A percentile compares a stretch with the other conserved stretches of the same genome.
These are phyloP conservation scores for Jasminum sambac DNA, from an alignment of 257 asterid species.

Conservation along the genomic window DNA sequence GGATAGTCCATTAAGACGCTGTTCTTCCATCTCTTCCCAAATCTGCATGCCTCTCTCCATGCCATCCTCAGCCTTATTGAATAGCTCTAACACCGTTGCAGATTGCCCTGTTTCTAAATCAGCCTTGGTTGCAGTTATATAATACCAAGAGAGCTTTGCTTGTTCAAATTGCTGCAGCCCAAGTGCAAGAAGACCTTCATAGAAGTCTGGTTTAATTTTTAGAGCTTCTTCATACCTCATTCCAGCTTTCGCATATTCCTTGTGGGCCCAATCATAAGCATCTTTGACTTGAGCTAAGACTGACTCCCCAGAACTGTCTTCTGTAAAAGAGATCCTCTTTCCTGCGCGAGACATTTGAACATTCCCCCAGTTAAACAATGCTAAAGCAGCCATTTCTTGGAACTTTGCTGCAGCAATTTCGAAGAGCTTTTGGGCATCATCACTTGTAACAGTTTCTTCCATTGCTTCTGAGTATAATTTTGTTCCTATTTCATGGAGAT, in stretches of 20 bases:
- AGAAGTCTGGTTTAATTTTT: slow-evolving; percentile 80
- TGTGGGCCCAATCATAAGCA: slow-evolving; percentile 72
- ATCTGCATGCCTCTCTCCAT: slow-evolving; percentile 89
- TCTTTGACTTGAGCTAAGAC: slow-evolving; percentile 48
- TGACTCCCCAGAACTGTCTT: slow-evolving; percentile 57
- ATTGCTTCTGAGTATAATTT: slow-evolving; percentile 83
- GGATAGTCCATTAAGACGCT: slow-evolving; percentile 83
- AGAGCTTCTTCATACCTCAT: slow-evolving; percentile 72
- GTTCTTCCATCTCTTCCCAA: slow-evolving; percentile 97
- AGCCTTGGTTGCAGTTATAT: slow-evolving; percentile 48
- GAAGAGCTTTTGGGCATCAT: slow-evolving; percentile 72
- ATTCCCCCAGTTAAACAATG: slow-evolving; percentile 92
- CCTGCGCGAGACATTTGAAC: slow-evolving; percentile 86
- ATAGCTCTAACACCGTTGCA: slow-evolving; percentile 69
- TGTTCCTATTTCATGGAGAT: slow-evolving; percentile 83
- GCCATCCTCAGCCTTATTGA: slow-evolving; percentile 92
- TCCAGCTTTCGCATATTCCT: slow-evolving; percentile 73
- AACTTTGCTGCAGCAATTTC: slow-evolving; percentile 75
- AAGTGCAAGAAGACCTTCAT: slow-evolving; percentile 91
- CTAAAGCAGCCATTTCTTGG: slow-evolving; percentile 89
- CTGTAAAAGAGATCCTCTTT: slow-evolving; percentile 55
- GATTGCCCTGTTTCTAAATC: slow-evolving; percentile 53
- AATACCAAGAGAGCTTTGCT: slow-evolving; percentile 88
- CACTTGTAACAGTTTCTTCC: slow-evolving; percentile 83
- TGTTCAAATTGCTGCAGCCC: slow-evolving; percentile 87